These are phyloP conservation scores for Fibroporia radiculosa DNA, from an alignment of 768 basidiomycete genomes.

Conservation along the genomic window DNA sequence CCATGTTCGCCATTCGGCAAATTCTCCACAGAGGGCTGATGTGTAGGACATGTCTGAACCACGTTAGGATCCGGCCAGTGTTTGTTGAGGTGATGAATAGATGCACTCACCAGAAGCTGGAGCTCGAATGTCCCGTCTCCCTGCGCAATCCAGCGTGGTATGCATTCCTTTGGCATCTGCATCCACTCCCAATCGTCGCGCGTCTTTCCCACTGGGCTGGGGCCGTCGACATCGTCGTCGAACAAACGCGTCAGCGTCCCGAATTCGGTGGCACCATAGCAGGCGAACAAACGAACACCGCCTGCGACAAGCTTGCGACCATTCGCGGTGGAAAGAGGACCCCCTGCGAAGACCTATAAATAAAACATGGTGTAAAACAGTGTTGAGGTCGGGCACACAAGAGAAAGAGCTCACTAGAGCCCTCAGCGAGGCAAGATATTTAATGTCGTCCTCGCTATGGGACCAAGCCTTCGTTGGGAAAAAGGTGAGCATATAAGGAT, in stretches of 20 bases:
- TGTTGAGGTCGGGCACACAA: neutral
- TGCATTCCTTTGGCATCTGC: neutral
- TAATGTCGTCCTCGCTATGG: conserved; percentile 9
- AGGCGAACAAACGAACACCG: conserved; percentile 9
- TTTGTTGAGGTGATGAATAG: neutral
- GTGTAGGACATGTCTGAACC: neutral
- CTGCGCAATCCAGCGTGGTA: conserved; percentile 4
- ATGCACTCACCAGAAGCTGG: conserved; percentile 7
- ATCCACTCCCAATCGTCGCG: conserved; percentile 8
- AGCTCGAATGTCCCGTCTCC: conserved; percentile 11
- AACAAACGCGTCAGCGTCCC: conserved; percentile 3
- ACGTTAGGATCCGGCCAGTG: neutral
- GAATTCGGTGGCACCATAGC: conserved; percentile 13
- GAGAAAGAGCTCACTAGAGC: conserved; percentile 5
- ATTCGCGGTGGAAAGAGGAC: conserved; percentile 10
- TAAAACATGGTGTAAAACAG: neutral
- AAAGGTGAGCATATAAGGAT: neutral
- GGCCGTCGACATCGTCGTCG: neutral
- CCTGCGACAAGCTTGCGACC: conserved; percentile 11
- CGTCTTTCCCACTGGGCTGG: neutral
- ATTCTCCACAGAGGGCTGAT: conserved; percentile 4
- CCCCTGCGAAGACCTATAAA: conserved; percentile 12
- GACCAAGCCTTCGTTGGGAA: conserved; percentile 10
- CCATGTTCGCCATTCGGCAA: conserved; percentile 9
- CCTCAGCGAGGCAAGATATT: conserved; percentile 8